phyloP scores from a whole-genome alignment of 2,329 filamentous ascomycete genomes.

The Hymenoscyphus repandus region DNA sequence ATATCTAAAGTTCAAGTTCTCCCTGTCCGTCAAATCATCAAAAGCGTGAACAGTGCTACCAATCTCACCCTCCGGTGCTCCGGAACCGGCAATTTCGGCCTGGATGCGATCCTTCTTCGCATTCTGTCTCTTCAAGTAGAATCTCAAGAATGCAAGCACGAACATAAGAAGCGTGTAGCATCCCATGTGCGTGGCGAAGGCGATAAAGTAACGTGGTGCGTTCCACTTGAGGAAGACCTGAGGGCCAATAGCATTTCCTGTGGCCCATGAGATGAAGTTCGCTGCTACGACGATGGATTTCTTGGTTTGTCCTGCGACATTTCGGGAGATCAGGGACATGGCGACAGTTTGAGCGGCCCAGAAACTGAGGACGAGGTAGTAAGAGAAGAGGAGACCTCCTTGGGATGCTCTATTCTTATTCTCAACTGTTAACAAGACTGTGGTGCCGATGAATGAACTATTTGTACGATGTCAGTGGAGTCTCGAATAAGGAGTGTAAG shows the following conservation, averaged over 20 bases:
- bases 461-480: slow-evolving; percentile 50
- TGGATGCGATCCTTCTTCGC: slow-evolving; percentile 16
- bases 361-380: slow-evolving; percentile 74
- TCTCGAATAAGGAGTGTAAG: slow-evolving; percentile 25
- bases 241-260: slow-evolving; percentile 51
- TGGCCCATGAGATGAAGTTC: slow-evolving; percentile 45
- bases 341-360: slow-evolving; percentile 67
- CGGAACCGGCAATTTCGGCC: slow-evolving; percentile 12
- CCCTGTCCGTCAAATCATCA: slow-evolving; percentile 28
- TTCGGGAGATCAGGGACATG: slow-evolving; percentile 55
- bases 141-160: slow-evolving; percentile 19
- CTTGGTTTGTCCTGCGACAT: slow-evolving; percentile 48
- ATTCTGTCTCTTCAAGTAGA: slow-evolving; percentile 32
- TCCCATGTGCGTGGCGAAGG: slow-evolving; percentile 48
- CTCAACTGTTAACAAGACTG: slow-evolving; percentile 64
- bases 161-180: slow-evolving; percentile 32
- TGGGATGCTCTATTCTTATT: slow-evolving; percentile 53
- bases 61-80: slow-evolving; percentile 18
- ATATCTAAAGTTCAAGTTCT: slow-evolving; percentile 27
- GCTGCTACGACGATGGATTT: slow-evolving; percentile 45
- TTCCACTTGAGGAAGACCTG: slow-evolving; percentile 50
- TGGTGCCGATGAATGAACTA: slow-evolving; percentile 65
- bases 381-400: slow-evolving; percentile 64
- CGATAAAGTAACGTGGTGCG: slow-evolving; percentile 46
- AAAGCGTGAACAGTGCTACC: slow-evolving; percentile 26